Evolutionary conservation across 257 asterid genomes (phyloP), one percentile per base, ranked within the genome.

Genomic region (Coffea canephora): DNA sequence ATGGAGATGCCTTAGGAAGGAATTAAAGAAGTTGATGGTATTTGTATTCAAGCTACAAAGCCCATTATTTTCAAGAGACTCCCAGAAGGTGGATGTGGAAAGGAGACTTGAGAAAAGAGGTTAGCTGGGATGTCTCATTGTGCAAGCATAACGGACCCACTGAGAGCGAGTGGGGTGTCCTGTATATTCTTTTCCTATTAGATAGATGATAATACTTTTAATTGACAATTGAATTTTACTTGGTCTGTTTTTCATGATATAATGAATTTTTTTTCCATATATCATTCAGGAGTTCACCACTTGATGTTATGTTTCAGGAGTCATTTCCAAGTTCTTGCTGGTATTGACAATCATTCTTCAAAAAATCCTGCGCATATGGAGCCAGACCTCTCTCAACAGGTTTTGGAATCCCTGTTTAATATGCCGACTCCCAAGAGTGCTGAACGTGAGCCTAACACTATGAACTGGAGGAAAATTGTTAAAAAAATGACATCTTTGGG

Each of bases 391-490:
- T 93, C 97, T 14, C 96, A 88, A 80, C 86, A 88, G 80, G 89
- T 95, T 74, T 81, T 96, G 90, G 92, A 90, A 84, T 90, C 97
- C 71, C 86, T 96, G 87, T 96, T 96, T 82, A 87, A 82, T 69
- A 90, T 96, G 99, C 92, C 99, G 71, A 88, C 91, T 9, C 94
- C 93, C 46, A 92, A 85, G 91, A 84, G 88, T 79, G 91, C 91
- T 66, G 97, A 90, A 88, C 94, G 79, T 31, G 97, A 92, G 79
- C 98, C 96, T 67, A 86, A 82, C 79, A 78, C 84, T 78, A 88
- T 96, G 98, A 92, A 96, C 85, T 96, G 99, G 99, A 96, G 91
- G 86, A 92, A 88, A 61, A 85, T 96, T 16, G 97, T 90, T 39
- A 92, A 91, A 87, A 87, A 96, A 94, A 76, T 96, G 89, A 55